phyloP scores from a whole-genome alignment of 23 red algal species.

The Gracilariopsis chorda region DNA sequence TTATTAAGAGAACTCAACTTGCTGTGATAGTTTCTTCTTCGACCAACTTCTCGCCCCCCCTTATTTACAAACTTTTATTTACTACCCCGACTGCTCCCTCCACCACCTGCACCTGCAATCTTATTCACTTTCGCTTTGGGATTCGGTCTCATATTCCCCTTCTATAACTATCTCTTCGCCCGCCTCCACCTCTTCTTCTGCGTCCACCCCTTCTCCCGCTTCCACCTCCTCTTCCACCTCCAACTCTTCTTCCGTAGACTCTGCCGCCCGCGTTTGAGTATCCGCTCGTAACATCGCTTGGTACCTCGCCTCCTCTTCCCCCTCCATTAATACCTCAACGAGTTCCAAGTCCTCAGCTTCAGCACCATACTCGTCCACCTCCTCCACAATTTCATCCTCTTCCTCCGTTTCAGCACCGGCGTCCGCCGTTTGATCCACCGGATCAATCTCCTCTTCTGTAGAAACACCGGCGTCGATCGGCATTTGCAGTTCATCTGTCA shows the following conservation, averaged over 20 bases:
- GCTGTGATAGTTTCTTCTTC: slow-evolving; percentile 34
- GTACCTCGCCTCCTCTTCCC: not conserved
- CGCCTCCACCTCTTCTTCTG: not conserved
- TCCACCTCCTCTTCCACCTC: not conserved
- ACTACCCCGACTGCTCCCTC: too few species aligned
- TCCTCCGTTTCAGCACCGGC: not conserved
- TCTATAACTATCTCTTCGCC: not conserved
- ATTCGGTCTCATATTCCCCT: slow-evolving; percentile 8
- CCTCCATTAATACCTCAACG: not conserved
- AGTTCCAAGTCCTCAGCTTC: not conserved
- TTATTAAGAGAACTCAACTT: slow-evolving; percentile 56
- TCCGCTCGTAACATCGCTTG: too few species aligned
- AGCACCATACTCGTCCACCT: not conserved
- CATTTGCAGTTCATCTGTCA: too few species aligned
- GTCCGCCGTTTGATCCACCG: not conserved
- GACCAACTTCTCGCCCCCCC: not conserved
- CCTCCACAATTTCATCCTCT: not conserved
- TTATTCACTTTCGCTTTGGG: not conserved
- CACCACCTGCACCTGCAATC: too few species aligned
- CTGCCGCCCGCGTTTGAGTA: slow-evolving; percentile 2
- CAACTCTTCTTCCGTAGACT: slow-evolving; percentile 17
- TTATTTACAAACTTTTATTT: not conserved
- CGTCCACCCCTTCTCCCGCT: not conserved
- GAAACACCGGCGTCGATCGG: too few species aligned
- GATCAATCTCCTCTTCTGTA: not conserved